A percentile compares a stretch with the other conserved stretches of the same genome.
Evolutionary conservation across 108 stramenopile species (phyloP).

Genomic region (Cyclotella sp.): DNA sequence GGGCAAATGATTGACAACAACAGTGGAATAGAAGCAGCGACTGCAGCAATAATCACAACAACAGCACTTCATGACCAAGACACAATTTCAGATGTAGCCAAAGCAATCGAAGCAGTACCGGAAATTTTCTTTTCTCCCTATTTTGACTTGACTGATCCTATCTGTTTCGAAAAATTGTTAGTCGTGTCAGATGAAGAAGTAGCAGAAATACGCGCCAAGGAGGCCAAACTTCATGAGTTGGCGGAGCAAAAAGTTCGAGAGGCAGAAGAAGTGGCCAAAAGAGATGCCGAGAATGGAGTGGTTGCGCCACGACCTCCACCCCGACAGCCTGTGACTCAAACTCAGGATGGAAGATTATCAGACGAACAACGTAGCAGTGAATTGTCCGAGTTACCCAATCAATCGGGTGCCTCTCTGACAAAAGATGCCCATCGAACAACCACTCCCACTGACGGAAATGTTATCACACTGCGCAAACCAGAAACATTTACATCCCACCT

Average conservation of each 20-base stretch:
- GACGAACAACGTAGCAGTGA: not conserved
- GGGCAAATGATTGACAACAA: not conserved
- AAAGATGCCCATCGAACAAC: slow-evolving; percentile 45
- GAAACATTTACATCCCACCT: slow-evolving; percentile 74
- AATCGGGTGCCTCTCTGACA: slow-evolving; percentile 29
- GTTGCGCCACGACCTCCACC: slow-evolving; percentile 23
- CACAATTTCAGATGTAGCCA: slow-evolving; percentile 14
- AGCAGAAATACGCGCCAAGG: slow-evolving; percentile 48
- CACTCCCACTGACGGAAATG: slow-evolving; percentile 52
- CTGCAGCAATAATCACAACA: slow-evolving; percentile 6
- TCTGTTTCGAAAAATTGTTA: slow-evolving; percentile 74
- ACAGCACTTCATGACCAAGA: not conserved
- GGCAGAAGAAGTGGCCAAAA: slow-evolving; percentile 47
- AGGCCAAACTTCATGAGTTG: slow-evolving; percentile 48
- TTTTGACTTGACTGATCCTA: slow-evolving; percentile 83
- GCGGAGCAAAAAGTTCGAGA: slow-evolving; percentile 53
- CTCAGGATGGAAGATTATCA: not conserved
- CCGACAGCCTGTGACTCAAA: slow-evolving; percentile 7
- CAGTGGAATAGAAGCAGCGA: slow-evolving; percentile 3
- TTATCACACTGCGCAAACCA: slow-evolving; percentile 67
- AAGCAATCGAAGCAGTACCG: slow-evolving; percentile 59
- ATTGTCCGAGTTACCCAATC: slow-evolving; percentile 19
- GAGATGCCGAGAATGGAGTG: slow-evolving; percentile 43
- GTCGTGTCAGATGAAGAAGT: slow-evolving; percentile 55
- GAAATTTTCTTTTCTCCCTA: slow-evolving; percentile 68